Evolutionary conservation across 345 rosid genomes (phyloP).

Genomic region (Eucalyptus camaldulensis): DNA sequence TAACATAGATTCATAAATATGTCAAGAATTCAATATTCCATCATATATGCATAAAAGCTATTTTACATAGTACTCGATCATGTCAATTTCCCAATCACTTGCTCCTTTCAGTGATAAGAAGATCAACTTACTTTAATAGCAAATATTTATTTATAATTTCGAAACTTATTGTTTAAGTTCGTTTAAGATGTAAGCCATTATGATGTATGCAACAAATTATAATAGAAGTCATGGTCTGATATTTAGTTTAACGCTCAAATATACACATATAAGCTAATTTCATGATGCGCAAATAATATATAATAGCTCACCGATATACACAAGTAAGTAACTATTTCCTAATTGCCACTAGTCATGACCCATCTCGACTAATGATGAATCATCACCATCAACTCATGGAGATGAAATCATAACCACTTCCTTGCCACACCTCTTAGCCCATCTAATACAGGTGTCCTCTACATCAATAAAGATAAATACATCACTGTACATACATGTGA

Average conservation of each 20-base stretch:
- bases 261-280: background rate
- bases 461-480: no score
- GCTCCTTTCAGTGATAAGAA: background rate
- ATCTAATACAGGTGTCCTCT: background rate
- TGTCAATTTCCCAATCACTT: background rate
- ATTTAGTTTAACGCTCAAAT: background rate
- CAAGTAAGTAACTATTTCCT: background rate
- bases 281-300: background rate
- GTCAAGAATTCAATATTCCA: background rate
- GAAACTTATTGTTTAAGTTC: no score
- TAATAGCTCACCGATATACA: fast-evolving
- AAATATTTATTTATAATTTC: no score
- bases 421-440: background rate
- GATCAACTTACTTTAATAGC: no score
- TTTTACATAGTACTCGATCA: fast-evolving
- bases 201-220: background rate
- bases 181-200: background rate
- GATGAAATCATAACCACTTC: background rate
- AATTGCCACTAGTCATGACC: background rate
- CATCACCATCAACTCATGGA: background rate
- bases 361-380: background rate
- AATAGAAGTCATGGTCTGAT: background rate
- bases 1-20: no score
- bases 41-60: background rate
- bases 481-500: background rate